Evolutionary conservation across 495 filamentous ascomycete genomes (phyloP), one percentile per base, ranked within the genome.

Genomic region (Hamigera avellanea): DNA sequence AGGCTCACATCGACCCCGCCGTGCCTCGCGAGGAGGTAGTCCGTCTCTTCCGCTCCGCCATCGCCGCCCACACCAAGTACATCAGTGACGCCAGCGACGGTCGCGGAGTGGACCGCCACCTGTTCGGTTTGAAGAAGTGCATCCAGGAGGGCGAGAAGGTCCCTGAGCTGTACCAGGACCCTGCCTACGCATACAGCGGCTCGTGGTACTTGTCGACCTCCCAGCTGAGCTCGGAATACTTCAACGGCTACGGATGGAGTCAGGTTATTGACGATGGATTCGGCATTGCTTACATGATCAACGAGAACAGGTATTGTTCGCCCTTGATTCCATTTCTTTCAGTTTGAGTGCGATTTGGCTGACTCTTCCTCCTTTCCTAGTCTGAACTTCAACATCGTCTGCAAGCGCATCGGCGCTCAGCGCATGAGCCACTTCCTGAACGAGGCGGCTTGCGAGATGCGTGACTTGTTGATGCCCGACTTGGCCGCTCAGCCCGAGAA

Each of bases 251-350:
- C 66, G 93, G 93, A 19, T 99, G 93, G 93, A 93, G 85, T 53
- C 89, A 99, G 72, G 93, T 99, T 14, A 81, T 96, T 39, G 89
- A 96, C 54, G 84, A 80, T 26, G 91, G 91, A 12, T 99, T 85
- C 57, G 91, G 93, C 14, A 93, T 99, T 59, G 93, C 93, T 9
- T 99, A 99, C 50, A 99, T 99, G 93, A 95, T 99, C 51, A 99
- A 99, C 53, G 91, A 99, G 72, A 93, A 93, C 59, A 80, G 66
- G 71, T 74, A 44, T 32, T 21, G 19, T 35, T 10, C 25, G 10
- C 15, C 28, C 23, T 26, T 12, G 2, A 19, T 12, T 29, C 14
- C 33, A 27, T 32, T 29, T 18, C 14, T 7, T 12, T 27, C 30
- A 13, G 17, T 8, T 23, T 34, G 33, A n/a, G n/a, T n/a, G n/a